Evolutionary conservation across 1,139 yeast species (phyloP), one percentile per base, ranked within the genome.

Genomic region (Geotrichum phurueaensis): DNA sequence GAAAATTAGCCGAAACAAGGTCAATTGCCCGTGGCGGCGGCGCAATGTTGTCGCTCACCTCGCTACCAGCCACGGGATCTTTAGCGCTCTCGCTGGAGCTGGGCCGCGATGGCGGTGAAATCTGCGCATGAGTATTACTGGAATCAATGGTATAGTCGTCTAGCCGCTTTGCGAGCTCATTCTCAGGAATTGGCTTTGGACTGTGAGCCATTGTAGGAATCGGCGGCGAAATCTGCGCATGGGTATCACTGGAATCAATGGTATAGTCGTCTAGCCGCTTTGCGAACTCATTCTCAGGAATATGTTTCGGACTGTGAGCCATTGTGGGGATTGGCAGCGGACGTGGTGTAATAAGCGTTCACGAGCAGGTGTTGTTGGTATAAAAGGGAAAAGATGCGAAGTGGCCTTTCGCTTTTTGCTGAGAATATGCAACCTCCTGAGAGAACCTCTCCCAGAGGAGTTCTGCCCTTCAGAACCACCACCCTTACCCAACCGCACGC

Each of bases 241-340:
- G 47, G 7, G 47, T 39, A 39, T 39, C 39, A 27, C 57, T 56
- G 29, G 53, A 53, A 27, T 57, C 56, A 3, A 53, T 7, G 9
- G 22, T 53, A 9, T 53, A 52, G 33, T 48, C 47, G 52, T 57
- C 52, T 39, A 57, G 47, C 27, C 60, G 31, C 48, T 53, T 31
- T n/a, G 45, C 55, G 13, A 57, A 56, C 51, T 57, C 56, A 23
- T 45, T 53, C 33, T 57, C 60, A 12, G 51, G 49, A 52, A 57
- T 15, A 15, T 48, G 56, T 43, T 57, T 56, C 6, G 49, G 22
- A n/a, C 36, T 18, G 36, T 25, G n/a, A 15, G 25, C 55, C 25
- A 39, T 23, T 39, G 49, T 36, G n/a, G 29, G 29, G 10, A 29
- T 36, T 36, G 23, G 39, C 31, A 20, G 39, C n/a, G 39, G n/a